Percentiles rank a stretch among this genome's conserved stretches.
Conservation (phyloP, 306 rosid genomes). For the Benincasa hispida region DNA sequence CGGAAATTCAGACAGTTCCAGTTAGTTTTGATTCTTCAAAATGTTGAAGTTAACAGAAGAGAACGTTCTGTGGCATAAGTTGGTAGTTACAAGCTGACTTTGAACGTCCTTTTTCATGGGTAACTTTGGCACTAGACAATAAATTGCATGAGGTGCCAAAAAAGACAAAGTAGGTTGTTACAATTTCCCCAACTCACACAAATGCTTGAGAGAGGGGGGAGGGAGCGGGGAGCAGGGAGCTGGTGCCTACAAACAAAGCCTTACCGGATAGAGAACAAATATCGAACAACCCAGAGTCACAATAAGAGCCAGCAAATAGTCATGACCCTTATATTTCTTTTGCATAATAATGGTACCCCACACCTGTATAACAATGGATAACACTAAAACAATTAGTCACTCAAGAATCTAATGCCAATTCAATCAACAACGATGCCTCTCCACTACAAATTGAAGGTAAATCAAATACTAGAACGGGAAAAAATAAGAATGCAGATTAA, state of each 20-base stretch:
- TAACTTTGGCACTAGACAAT: too few species aligned
- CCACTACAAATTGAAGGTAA: not conserved
- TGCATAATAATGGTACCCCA: conserved; percentile 96
- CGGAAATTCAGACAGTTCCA: too few species aligned
- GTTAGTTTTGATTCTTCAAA: too few species aligned
- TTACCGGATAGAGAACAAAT: conserved; percentile 87
- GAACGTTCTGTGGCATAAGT: too few species aligned
- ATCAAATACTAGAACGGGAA: not conserved
- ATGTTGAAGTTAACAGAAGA: too few species aligned
- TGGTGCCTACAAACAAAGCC: not conserved
- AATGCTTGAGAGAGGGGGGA: not conserved
- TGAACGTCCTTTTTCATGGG: too few species aligned
- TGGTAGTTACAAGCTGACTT: too few species aligned
- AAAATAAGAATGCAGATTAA: not conserved
- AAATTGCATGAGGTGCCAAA: too few species aligned
- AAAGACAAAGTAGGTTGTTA: too few species aligned
- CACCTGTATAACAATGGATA: conserved; percentile 37
- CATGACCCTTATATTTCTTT: conserved; percentile 62
- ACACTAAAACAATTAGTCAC: not conserved
- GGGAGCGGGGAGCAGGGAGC: too few species aligned
- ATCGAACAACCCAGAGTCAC: conserved; percentile 86
- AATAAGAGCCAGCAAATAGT: conserved; percentile 59
- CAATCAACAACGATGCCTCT: not conserved
- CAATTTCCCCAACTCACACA: too few species aligned
- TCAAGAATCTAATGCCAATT: not conserved